Percentiles rank a stretch among this genome's conserved stretches.
These are phyloP conservation scores for Exserohilum turcica DNA, from an alignment of 2,329 filamentous ascomycete genomes.

Conservation along the genomic window DNA sequence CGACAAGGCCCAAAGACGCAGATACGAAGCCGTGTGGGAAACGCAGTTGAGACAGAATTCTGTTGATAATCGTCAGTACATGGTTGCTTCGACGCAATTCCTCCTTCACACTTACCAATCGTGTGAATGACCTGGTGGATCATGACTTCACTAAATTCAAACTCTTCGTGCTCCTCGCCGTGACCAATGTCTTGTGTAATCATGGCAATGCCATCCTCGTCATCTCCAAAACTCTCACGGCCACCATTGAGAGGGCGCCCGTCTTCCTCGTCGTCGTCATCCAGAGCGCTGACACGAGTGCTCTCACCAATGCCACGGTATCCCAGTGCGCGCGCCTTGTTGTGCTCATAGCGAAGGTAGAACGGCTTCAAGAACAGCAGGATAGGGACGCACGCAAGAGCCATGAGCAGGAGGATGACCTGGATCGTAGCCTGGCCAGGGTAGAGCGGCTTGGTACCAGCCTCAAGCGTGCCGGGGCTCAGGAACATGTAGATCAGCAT, in stretches of 20 bases:
- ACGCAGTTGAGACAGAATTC: constrained; percentile 99
- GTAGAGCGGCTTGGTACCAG: constrained; percentile 69
- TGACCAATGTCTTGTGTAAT: constrained; percentile 78
- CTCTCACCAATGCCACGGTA: constrained; percentile 93
- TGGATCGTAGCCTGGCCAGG: constrained; percentile 77
- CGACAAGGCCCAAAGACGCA: constrained; percentile 96
- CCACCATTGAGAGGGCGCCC: constrained; percentile 62
- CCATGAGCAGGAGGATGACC: constrained; percentile 76
- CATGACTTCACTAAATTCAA: constrained; percentile 96
- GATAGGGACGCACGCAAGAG: constrained; percentile 84
- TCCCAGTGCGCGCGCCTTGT: constrained; percentile 81
- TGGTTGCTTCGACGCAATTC: neutral
- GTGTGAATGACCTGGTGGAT: constrained; percentile 99
- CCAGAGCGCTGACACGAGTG: constrained; percentile 84
- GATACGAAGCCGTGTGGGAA: constrained; percentile 97
- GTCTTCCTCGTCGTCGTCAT: constrained; percentile 72
- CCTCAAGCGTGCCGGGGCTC: constrained; percentile 75
- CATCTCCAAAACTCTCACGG: constrained; percentile 72
- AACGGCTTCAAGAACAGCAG: constrained; percentile 94
- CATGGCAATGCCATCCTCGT: constrained; percentile 83
- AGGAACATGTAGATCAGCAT: constrained; percentile 99
- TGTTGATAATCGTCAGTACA: constrained; percentile 46
- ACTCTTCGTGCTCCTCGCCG: constrained; percentile 88
- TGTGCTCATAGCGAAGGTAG: constrained; percentile 93
- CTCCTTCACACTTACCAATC: constrained; percentile 70